Evolutionary conservation across 2,329 filamentous ascomycete species (phyloP), one percentile per base, ranked within the genome.

Genomic region (Orbilia brochopaga): DNA sequence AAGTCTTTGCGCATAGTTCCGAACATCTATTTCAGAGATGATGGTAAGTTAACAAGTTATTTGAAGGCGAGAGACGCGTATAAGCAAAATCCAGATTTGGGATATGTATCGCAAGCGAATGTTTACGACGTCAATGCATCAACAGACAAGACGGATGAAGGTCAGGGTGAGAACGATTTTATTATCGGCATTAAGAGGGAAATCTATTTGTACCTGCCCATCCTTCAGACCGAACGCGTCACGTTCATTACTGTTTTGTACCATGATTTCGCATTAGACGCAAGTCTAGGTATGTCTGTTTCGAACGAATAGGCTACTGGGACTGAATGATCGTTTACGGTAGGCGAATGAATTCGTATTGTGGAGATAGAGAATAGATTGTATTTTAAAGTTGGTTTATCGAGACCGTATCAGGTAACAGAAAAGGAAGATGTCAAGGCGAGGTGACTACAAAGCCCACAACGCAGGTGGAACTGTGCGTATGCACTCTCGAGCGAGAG

Each of bases 1-100:
- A 72, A 72, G 35, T 61, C 59, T 46, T 60, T 54, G 50, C 60
- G 67, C 30, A 72, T 15, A 21, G 55, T 50, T 50, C 44, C 32
- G 15, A 63, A 24, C 11, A 72, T 32, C 67, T 72, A 64, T 42
- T 17, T 54, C 2, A 32, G 4, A 23, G 11, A 51, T 8, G 27
- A 19, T 30, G 50, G 17, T 32, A 30, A 19, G 50, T 30, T 30
- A 21, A 53, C n/a, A n/a, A n/a, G 13, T 30, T 27, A 23, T 32
- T 53, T 15, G 11, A 30, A 53, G 2, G 5, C 2, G 27, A 10
- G 50, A 53, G 13, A 32, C 8, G 44, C 19, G 19, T 48, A 17
- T 44, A 15, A 6, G 4, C n/a, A 17, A 48, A n/a, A 44, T 44
- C 5, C 19, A 23, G 6, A 23, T 23, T 11, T 23, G 44, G 44